Evolutionary conservation across 768 basidiomycete species (phyloP).

Genomic region (Lactifluus hygrophoroides): DNA sequence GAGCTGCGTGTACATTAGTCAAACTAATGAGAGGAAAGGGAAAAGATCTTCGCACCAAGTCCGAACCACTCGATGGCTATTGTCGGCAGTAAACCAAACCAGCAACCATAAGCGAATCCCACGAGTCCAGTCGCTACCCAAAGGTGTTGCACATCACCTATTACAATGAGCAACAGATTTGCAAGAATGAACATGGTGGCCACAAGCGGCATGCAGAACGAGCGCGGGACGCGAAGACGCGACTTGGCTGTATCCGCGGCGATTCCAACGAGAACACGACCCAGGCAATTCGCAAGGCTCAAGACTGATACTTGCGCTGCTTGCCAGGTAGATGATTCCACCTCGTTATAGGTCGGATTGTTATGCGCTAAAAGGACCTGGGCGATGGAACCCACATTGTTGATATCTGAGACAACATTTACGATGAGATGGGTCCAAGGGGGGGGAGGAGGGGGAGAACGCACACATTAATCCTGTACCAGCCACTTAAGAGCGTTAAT

Average conservation of each 20-base stretch:
- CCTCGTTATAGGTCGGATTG: slow-evolving; percentile 54
- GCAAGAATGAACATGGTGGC: slow-evolving; percentile 61
- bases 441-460: slow-evolving; percentile 19
- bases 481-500: slow-evolving; percentile 37
- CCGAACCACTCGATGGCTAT: slow-evolving; percentile 87
- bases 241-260: slow-evolving; percentile 57
- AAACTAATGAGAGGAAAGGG: background rate
- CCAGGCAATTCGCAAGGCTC: slow-evolving; percentile 72
- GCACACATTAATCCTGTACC: slow-evolving; percentile 73
- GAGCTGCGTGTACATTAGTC: slow-evolving; percentile 31
- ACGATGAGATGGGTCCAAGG: background rate
- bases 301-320: slow-evolving; percentile 77
- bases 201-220: slow-evolving; percentile 61
- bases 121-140: slow-evolving; percentile 54
- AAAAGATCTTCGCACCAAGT: slow-evolving; percentile 45
- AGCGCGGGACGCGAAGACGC: slow-evolving; percentile 50
- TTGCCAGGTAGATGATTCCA: slow-evolving; percentile 66
- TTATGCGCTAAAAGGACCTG: slow-evolving; percentile 57
- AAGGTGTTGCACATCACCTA: slow-evolving; percentile 50
- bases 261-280: slow-evolving; percentile 70
- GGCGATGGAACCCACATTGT: slow-evolving; percentile 77
- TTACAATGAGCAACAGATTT: slow-evolving; percentile 49
- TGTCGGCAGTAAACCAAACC: slow-evolving; percentile 69
- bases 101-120: slow-evolving; percentile 63
- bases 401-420: slow-evolving; percentile 47